Evolutionary conservation across 192 early-diverging fungal genomes (phyloP).

Genomic region (Backusella tuberculispora): DNA sequence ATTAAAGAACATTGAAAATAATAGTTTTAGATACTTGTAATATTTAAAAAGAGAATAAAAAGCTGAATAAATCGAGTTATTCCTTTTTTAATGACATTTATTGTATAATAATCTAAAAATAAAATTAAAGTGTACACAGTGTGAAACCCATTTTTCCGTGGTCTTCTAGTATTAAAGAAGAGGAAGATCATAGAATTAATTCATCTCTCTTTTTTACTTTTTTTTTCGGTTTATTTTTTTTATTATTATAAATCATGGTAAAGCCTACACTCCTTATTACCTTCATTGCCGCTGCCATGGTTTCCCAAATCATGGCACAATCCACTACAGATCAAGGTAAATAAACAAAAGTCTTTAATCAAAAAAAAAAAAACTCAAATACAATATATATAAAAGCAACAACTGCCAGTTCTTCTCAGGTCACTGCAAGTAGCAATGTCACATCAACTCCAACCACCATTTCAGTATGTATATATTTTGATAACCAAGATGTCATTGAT

Average conservation of each 20-base stretch:
- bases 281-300: not conserved
- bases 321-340: not conserved
- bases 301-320: not conserved
- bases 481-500: not conserved
- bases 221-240: not conserved
- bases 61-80: not conserved
- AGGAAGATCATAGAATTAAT: conserved; percentile 2
- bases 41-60: not conserved
- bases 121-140: conserved; percentile 11
- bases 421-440: not conserved
- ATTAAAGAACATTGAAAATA: too few species aligned
- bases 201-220: conserved; percentile 20
- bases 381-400: not conserved
- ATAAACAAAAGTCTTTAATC: not conserved
- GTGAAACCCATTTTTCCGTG: not conserved
- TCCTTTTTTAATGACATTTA: not conserved
- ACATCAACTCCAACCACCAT: not conserved
- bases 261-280: conserved; percentile 10
- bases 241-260: not conserved
- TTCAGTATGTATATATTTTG: not conserved
- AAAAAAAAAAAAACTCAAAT: not conserved
- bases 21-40: too few species aligned
- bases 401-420: not conserved
- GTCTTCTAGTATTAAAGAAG: not conserved
- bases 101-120: conserved; percentile 5